A percentile compares a stretch with the other conserved stretches of the same genome.
These are phyloP conservation scores for Paecilomyces sp. DNA, from an alignment of 2,329 filamentous ascomycete genomes.

Conservation along the genomic window DNA sequence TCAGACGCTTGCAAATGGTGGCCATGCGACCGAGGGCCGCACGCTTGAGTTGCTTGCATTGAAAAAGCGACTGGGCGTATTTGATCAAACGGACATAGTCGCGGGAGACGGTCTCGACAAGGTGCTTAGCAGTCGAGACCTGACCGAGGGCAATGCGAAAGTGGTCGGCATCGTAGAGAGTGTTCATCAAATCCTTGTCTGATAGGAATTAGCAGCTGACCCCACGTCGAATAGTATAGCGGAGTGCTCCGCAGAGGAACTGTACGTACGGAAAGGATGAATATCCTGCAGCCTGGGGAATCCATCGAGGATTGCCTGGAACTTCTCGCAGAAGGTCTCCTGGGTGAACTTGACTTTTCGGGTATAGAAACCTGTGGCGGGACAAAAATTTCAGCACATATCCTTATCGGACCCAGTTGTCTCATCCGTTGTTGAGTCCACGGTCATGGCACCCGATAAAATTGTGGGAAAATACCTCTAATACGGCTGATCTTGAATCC, in stretches of 20 bases:
- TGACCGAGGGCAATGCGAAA: slow-evolving; percentile 96
- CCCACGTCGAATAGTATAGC: slow-evolving; percentile 9
- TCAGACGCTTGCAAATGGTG: slow-evolving; percentile 88
- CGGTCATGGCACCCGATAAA: neutral
- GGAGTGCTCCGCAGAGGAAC: slow-evolving; percentile 6
- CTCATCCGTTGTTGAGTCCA: neutral
- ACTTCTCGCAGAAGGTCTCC: slow-evolving; percentile 94
- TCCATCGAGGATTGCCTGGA: slow-evolving; percentile 80
- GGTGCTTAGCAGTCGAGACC: slow-evolving; percentile 87
- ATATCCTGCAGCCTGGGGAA: slow-evolving; percentile 92
- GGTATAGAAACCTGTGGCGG: slow-evolving; percentile 71
- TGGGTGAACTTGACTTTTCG: slow-evolving; percentile 97
- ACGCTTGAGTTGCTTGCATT: slow-evolving; percentile 98
- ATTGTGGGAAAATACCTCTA: slow-evolving; percentile 44
- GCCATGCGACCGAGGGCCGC: slow-evolving; percentile 97
- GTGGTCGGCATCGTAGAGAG: slow-evolving; percentile 96
- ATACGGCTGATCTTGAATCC: slow-evolving; percentile 97
- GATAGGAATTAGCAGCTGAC: slow-evolving; percentile 10
- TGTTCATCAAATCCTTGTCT: slow-evolving; percentile 84
- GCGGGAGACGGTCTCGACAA: slow-evolving; percentile 91
- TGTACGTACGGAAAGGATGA: slow-evolving; percentile 74
- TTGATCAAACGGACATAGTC: slow-evolving; percentile 95
- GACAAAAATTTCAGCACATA: slow-evolving; percentile 18
- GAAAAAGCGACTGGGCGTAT: slow-evolving; percentile 94
- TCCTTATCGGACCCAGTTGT: neutral